Base-by-base conservation (phyloP, 1,139 yeast species). In the Magnusiomyces starmeri region DNA sequence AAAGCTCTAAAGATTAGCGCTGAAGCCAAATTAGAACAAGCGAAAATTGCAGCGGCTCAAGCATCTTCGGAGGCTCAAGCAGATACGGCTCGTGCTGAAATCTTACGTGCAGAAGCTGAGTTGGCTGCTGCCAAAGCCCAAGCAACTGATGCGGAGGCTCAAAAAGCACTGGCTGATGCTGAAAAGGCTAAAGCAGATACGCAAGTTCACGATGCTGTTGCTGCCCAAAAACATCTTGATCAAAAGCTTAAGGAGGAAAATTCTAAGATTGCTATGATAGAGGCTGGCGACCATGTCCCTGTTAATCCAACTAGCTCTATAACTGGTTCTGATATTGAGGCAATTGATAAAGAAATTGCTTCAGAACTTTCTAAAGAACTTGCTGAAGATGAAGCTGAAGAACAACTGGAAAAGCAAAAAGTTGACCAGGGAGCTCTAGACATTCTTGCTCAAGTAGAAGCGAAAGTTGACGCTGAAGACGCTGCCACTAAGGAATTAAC, bases 31-130 rank as follows among this genome's bases (percentile, higher is more conserved):
- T 58, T 65, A 26, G 64, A 60, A 49, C 63, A 62, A 47, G 67
- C 67, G 22, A 53, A 59, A 37, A 51, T 63, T 18, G 63, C 62
- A 32, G 68, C 60, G 55, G 59, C 57, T 54, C 60, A 64, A 51
- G 63, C 63, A 26, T 48, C 49, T 24, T 51, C 55, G 34, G 55
- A 52, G 3, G 57, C 55, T 18, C 52, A 52, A 35, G 55, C 55
- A 20, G 57, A 52, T 29, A 47, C 43, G 37, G 57, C 57, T 12
- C 51, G 53, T 26, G 55, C 54, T 26, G 57, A 57, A 41, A 54
- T 53, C 39, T 59, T 59, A 35, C 53, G 52, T 37, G 54, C 57
- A 37, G 56, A 58, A 50, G 54, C 55, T 21, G 62, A 55, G 44
- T 52, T 58, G 29, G 61, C 59, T 24, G 57, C 60, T 51, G 60